A percentile compares a stretch with the other conserved stretches of the same genome.
These are phyloP conservation scores for Climacium dendroides DNA, from an alignment of 225 moss, liverwort and hornwort species.

Conservation along the genomic window DNA sequence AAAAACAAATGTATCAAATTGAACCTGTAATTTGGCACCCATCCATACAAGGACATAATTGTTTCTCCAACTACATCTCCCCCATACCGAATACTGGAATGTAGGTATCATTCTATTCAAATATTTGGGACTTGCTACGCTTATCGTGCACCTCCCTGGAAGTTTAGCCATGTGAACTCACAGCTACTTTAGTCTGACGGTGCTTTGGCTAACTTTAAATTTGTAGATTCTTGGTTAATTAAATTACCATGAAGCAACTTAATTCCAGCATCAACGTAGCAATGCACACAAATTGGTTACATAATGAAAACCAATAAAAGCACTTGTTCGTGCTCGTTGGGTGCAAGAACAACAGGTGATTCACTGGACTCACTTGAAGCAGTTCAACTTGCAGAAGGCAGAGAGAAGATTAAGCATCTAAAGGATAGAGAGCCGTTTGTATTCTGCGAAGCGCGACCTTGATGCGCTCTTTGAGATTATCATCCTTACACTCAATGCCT, in stretches of 20 bases:
- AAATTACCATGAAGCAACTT: not conserved
- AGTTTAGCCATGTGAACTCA: not conserved
- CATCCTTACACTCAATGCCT: conserved; percentile 83
- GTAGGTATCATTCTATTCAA: not conserved
- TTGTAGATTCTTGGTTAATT: not conserved
- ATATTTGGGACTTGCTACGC: not conserved
- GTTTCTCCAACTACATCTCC: not conserved
- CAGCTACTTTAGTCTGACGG: not conserved
- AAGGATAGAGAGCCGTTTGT: conserved; percentile 83
- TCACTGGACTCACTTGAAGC: not conserved
- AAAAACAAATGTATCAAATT: not conserved
- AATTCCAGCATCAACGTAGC: not conserved
- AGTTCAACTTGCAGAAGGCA: not conserved
- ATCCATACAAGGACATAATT: not conserved
- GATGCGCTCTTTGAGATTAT: conserved; percentile 67
- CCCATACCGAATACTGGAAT: not conserved
- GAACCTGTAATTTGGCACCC: not conserved
- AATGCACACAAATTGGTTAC: not conserved
- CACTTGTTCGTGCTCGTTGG: not conserved
- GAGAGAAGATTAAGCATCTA: conserved; percentile 42
- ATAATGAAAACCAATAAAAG: not conserved
- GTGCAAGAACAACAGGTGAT: not conserved
- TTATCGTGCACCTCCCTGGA: not conserved
- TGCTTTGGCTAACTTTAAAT: too few relatives aligned
- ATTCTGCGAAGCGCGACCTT: conserved; percentile 86